Base-by-base conservation (phyloP, 306 rosid species). In the Vicia faba region DNA sequence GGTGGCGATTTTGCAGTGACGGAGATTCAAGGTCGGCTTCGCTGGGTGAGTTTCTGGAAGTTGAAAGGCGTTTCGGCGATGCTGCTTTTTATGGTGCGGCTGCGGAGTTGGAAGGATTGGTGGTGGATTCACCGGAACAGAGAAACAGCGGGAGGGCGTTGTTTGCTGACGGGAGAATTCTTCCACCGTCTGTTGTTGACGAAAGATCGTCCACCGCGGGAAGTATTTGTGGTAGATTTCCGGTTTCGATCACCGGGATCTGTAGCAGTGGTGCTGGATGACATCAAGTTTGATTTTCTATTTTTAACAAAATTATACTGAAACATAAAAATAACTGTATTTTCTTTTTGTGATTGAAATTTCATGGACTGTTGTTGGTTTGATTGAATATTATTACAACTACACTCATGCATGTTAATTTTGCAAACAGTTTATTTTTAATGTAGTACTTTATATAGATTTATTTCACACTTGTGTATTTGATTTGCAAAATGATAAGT, bases 1-100 rank as follows among this genome's bases (percentile, higher is more conserved):
- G 97, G 97, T 92, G 97, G 97, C 65, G 77, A 25, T 80, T 92
- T 7, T 92, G 98, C 69, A 50, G 91, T 8, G 89, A 92, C 66
- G 87, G 80, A 59, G 84, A 78, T 8, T 62, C 87, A 10, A 87
- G 72, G 77, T 88, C 92, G 61, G 80, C 92, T 9, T 87, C 92
- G 6, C 74, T 92, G 1, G 95, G 95, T 5, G 91, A 89, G 13
- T 92, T 89, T 69, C 85, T 89, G 4, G 97, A 86, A 81, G 90
- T 87, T 44, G 97, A 92, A 76, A 82, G 97, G 70, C 71, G 95
- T 64, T 89, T 82, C 63, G 97, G 97, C 0, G 97, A 91, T 72
- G 84, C 78, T 8, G 89, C 89, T 39, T 91, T 91, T 70, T 91
- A 78, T 38, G 85, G 84, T 16, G 75, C 91, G 48, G 86, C 87